Conservation (phyloP, 306 rosid species). For the Argentina anserina region DNA sequence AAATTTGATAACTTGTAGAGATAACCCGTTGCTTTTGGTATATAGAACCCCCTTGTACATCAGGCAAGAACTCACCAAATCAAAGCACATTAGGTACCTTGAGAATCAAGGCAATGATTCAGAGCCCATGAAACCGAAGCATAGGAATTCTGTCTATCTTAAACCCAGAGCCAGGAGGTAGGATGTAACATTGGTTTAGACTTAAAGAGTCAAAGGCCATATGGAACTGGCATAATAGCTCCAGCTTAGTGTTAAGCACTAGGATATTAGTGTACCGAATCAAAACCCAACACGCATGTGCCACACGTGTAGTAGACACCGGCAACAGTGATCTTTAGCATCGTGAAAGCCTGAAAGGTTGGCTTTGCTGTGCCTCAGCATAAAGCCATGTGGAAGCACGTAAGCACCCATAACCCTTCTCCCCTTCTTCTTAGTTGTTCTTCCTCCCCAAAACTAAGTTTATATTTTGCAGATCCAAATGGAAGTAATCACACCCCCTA, state of each 20-base stretch:
- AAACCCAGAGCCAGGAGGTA: background rate
- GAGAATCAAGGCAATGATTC: background rate
- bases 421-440: constrained; percentile 9
- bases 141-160: background rate
- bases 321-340: constrained; percentile 28
- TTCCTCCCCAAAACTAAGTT: constrained; percentile 18
- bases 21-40: no score
- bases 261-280: background rate
- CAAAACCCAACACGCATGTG: constrained; percentile 48
- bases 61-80: background rate
- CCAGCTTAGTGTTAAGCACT: background rate
- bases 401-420: constrained; percentile 30
- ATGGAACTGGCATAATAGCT: background rate
- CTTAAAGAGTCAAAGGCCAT: background rate
- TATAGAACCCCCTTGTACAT: no score
- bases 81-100: no score
- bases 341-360: constrained; percentile 42
- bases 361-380: constrained; percentile 42
- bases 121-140: background rate
- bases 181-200: background rate
- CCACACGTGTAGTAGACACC: constrained; percentile 57
- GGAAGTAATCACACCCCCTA: background rate
- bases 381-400: constrained; percentile 53
- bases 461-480: background rate
- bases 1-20: no score